Base-by-base conservation (phyloP, 805 yeast genomes). In the Kazachstania taianensis region DNA sequence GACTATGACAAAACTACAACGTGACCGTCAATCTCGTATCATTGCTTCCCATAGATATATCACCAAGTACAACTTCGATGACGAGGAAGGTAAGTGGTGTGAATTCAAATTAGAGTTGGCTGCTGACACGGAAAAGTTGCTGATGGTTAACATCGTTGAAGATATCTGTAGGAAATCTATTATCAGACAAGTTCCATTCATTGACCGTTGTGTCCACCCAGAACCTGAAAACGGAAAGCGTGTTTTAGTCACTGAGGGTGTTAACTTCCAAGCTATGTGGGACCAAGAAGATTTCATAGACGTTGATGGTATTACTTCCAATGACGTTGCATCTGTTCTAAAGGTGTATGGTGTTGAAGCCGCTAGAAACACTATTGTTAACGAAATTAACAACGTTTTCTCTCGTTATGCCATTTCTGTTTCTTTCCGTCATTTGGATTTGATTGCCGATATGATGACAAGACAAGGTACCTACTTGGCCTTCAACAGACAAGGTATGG, bases 361-460 rank as follows among this genome's bases (percentile, higher is more conserved):
- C 33, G 99, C 99, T 15, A 76, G 98, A 63, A 85, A 86, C 61
- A 92, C 98, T 23, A 83, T 92, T 66, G 97, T 86, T 20, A 80
- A 84, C 53, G 99, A 92, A 70, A 83, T 92, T 59, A 81, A 83
- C 64, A 82, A 84, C 50, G 99, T 92, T 50, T 92, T 92, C 75
- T 84, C 85, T 41, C 86, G 94, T 36, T 92, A 92, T 63, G 97
- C 97, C 52, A 92, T 92, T 56, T 67, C 86, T 41, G 98, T 92
- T 41, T 81, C 92, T 38, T 67, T 75, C 36, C 84, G 98, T 61
- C 99, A 92, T 67, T 75, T 92, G 65, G 98, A 92, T 57, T 75
- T 92, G 59, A 80, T 92, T 61, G 99, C 94, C 45, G 99, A 92
- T 62, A 83, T 84, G 85, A 92, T 92, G 99, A 92, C 99, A 5